phyloP scores from a whole-genome alignment of 345 rosid genomes.

The Eucalyptus polyanthemos region DNA sequence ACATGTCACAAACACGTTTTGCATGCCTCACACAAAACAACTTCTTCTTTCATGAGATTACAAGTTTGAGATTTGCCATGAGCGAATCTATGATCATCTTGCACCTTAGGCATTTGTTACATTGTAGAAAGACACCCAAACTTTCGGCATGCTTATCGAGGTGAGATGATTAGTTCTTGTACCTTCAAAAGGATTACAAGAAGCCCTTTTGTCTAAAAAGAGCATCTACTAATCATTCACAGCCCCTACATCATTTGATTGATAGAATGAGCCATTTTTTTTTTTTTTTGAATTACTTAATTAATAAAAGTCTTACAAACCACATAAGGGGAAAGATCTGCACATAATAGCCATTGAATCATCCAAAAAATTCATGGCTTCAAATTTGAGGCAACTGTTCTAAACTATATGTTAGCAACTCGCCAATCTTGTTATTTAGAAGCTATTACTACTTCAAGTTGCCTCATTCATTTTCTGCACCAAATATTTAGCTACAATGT shows the following conservation, averaged over 20 bases:
- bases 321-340: no score
- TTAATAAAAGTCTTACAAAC: no score
- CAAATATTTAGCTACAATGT: not conserved
- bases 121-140: not conserved
- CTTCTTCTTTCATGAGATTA: not conserved
- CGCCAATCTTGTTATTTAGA: not conserved
- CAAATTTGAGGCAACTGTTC: not conserved
- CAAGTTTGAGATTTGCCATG: not conserved
- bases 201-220: not conserved
- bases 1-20: accelerated
- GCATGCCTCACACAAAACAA: not conserved
- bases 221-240: not conserved
- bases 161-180: not conserved
- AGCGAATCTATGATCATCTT: not conserved
- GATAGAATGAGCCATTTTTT: not conserved
- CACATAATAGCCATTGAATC: not conserved
- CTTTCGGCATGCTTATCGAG: not conserved
- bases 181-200: not conserved
- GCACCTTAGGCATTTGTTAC: not conserved
- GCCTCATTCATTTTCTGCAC: not conserved
- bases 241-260: not conserved
- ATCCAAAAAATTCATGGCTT: not conserved
- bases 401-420: not conserved
- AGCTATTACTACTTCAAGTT: not conserved
- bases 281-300: no score